phyloP scores from a whole-genome alignment of 768 basidiomycete genomes.

The Rhodotorula babjevae region DNA sequence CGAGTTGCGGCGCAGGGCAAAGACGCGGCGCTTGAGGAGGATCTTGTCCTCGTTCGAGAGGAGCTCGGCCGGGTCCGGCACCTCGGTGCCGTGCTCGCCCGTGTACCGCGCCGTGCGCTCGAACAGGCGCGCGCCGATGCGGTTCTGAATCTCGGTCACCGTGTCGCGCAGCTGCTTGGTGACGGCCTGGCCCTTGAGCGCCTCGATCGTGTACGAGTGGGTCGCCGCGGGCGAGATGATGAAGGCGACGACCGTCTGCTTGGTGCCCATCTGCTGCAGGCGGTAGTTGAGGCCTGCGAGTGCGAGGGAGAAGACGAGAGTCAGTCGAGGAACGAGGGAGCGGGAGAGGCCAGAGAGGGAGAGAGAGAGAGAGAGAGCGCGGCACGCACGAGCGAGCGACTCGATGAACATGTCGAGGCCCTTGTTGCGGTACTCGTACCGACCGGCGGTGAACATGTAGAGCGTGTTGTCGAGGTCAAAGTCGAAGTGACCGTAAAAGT shows the following conservation, averaged over 20 bases:
- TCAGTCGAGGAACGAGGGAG: background rate
- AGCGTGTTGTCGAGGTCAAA: conserved; percentile 67
- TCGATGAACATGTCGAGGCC: conserved; percentile 99
- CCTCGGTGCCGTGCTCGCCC: conserved; percentile 68
- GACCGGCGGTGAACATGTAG: conserved; percentile 97
- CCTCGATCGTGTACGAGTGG: conserved; percentile 94
- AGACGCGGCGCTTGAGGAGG: conserved; percentile 88
- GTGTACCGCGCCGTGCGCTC: conserved; percentile 90
- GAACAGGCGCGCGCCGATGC: conserved; percentile 84
- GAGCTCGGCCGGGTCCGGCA: conserved; percentile 68
- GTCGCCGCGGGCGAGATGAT: conserved; percentile 98
- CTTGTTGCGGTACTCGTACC: conserved; percentile 99
- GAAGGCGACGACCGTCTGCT: conserved; percentile 88
- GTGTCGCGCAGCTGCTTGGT: conserved; percentile 95
- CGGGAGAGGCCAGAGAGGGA: background rate
- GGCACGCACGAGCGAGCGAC: conserved; percentile 67
- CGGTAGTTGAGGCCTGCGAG: conserved; percentile 57
- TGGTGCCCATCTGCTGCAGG: conserved; percentile 61
- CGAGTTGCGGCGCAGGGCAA: conserved; percentile 88
- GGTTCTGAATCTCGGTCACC: conserved; percentile 88
- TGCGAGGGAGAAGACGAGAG: background rate
- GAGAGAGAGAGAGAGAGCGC: background rate
- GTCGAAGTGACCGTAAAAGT: conserved; percentile 86
- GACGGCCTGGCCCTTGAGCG: conserved; percentile 93
- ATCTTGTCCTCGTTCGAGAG: conserved; percentile 89